These are phyloP conservation scores for Leptographium wingfieldii DNA, from an alignment of 2,329 filamentous ascomycete species.

Conservation along the genomic window DNA sequence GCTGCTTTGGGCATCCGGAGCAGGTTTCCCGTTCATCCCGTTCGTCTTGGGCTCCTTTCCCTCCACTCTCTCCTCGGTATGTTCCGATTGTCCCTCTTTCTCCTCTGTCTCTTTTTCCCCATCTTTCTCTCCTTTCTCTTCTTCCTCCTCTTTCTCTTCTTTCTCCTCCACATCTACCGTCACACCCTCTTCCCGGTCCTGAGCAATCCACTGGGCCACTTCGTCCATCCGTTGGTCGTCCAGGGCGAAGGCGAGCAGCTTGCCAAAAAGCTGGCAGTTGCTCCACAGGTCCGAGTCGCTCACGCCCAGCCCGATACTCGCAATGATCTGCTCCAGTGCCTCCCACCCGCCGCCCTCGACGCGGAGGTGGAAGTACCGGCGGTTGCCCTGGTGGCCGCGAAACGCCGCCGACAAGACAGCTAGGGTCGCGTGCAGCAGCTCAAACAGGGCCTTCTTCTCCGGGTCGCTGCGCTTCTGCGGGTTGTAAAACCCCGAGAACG, in stretches of 20 bases:
- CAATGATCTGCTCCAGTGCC: conserved; percentile 59
- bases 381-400: conserved; percentile 70
- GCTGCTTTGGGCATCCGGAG: too few species aligned
- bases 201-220: conserved; percentile 44
- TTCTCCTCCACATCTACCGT: not conserved
- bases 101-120: not conserved
- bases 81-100: not conserved
- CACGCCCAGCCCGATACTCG: conserved; percentile 51
- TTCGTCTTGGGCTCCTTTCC: not conserved
- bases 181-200: not conserved
- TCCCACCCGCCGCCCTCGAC: conserved; percentile 70
- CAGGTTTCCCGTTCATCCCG: not conserved
- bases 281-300: conserved; percentile 56
- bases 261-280: conserved; percentile 65
- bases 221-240: conserved; percentile 63
- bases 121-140: not conserved
- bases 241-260: conserved; percentile 67
- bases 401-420: conserved; percentile 65
- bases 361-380: conserved; percentile 68
- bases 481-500: conserved; percentile 65
- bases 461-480: conserved; percentile 46
- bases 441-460: conserved; percentile 54
- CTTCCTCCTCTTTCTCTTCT: not conserved
- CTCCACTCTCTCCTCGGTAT: too few species aligned
- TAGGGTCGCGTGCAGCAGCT: conserved; percentile 58